Base-by-base conservation (phyloP, 1,284 basidiomycete genomes). In the Trichosporon faecale region DNA sequence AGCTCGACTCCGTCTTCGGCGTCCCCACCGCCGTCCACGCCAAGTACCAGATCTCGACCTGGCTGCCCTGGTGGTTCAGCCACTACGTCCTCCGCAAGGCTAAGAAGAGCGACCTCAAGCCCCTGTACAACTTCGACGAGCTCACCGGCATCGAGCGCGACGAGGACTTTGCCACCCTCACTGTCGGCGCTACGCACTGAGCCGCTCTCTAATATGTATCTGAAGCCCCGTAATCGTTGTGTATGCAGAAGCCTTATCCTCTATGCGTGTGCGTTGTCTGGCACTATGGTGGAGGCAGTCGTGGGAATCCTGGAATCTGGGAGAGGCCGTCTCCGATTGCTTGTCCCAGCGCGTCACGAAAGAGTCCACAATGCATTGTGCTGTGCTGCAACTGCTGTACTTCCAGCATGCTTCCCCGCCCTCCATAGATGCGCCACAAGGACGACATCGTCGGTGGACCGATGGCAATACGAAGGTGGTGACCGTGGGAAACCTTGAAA, bases 1-100 rank as follows among this genome's bases (percentile, higher is more conserved):
- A 81, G 66, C 74, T 81, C 65, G 80, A 81, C 72, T 76, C 76
- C 44, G 78, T 80, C 55, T 81, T 80, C 33, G 72, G 73, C 6
- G 78, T 81, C 8, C 79, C 79, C 7, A 75, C 73, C 12, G 60
- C 70, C 23, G 67, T 66, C 55, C 67, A 68, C 66, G 75, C 75
- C 27, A 68, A 61, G 49, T 80, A 81, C 67, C 79, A 81, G 70
- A 16, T 23, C 57, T 40, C 46, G 31, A 71, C 65, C 5, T 75
- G 70, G 71, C 37, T 76, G 3, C 76, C 76, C 5, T 77, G 68
- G 68, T 71, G 70, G 64, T 40, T 76, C 74, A 74, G 71, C 61
- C 71, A 67, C 44, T 72, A 72, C 68, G 55, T 74, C 31, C 55
- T 68, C 64, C 66, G 66, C 67, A 64, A 68, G 21, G 49, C 49